Evolutionary conservation across 2,329 filamentous ascomycete genomes (phyloP), one percentile per base, ranked within the genome.

Genomic region (Talaromyces sp.): DNA sequence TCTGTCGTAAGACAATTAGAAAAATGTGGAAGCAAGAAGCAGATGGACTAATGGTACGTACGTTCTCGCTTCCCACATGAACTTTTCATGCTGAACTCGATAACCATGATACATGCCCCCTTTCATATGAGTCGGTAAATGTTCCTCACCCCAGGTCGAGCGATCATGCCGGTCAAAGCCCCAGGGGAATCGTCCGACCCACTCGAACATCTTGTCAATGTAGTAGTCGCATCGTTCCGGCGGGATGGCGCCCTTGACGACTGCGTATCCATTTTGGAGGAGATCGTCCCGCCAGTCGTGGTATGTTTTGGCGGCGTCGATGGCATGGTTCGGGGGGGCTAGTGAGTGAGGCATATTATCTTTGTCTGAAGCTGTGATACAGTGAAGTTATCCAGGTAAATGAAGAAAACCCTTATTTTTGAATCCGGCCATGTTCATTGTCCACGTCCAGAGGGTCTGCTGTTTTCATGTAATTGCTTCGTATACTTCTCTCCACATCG

Each of bases 1-100:
- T 46, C 19, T 31, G 15, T 54, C n/a, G n/a, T n/a, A n/a, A n/a
- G n/a, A n/a, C n/a, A n/a, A n/a, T n/a, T n/a, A n/a, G n/a, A n/a
- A n/a, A n/a, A n/a, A n/a, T n/a, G n/a, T n/a, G n/a, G n/a, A n/a
- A n/a, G n/a, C n/a, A n/a, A n/a, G n/a, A n/a, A n/a, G n/a, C n/a
- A n/a, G n/a, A n/a, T n/a, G n/a, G n/a, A n/a, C n/a, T n/a, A n/a
- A n/a, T n/a, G n/a, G n/a, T n/a, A n/a, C n/a, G n/a, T 61, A 61
- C 62, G 63, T 71, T 33, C 72, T 65, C 2, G 73, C 73, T 22
- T 78, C 75, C 76, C 76, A 78, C 2, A 73, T 67, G 60, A 73
- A 73, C 61, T 75, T 73, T 63, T 78, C 76, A 43, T 78, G 75
- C 2, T 70, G 64, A 2, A 69, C 68, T 5, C 63, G 65, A 57